Evolutionary conservation across 2,329 filamentous ascomycete species (phyloP).

Genomic region (Colletotrichum truncatum): DNA sequence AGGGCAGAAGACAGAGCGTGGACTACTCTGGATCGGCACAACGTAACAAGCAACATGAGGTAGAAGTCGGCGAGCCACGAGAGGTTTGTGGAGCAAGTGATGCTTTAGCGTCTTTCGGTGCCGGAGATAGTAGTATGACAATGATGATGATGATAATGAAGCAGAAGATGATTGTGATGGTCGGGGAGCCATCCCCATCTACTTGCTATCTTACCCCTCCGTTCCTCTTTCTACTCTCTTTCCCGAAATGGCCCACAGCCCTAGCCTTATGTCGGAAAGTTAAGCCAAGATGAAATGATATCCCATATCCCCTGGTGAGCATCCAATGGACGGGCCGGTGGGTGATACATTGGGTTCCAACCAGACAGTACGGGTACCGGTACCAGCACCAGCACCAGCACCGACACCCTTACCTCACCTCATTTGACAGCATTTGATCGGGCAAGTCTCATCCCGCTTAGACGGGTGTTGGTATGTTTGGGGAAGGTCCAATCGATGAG

Average conservation of each 20-base stretch:
- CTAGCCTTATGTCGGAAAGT: neutral
- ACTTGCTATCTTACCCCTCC: neutral
- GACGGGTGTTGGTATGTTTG: neutral
- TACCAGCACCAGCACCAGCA: too few relatives aligned
- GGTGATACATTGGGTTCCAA: neutral
- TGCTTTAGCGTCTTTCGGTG: neutral
- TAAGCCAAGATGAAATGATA: neutral
- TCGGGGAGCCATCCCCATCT: neutral
- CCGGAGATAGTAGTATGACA: neutral
- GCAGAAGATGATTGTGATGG: too few relatives aligned
- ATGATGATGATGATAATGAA: too few relatives aligned
- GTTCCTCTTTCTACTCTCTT: neutral
- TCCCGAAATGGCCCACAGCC: constrained; percentile 3
- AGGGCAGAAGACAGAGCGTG: neutral
- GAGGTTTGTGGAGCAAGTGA: neutral
- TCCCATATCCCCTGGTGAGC: too few relatives aligned
- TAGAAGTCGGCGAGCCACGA: neutral
- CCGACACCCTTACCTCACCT: neutral
- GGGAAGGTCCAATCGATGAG: neutral
- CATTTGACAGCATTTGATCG: neutral
- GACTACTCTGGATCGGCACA: neutral
- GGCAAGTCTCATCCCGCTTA: neutral
- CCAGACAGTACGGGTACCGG: neutral
- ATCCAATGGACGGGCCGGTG: neutral
- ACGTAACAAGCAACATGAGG: neutral